These are phyloP conservation scores for Tetracladium setigerum DNA, from an alignment of 495 filamentous ascomycete genomes.

Conservation along the genomic window DNA sequence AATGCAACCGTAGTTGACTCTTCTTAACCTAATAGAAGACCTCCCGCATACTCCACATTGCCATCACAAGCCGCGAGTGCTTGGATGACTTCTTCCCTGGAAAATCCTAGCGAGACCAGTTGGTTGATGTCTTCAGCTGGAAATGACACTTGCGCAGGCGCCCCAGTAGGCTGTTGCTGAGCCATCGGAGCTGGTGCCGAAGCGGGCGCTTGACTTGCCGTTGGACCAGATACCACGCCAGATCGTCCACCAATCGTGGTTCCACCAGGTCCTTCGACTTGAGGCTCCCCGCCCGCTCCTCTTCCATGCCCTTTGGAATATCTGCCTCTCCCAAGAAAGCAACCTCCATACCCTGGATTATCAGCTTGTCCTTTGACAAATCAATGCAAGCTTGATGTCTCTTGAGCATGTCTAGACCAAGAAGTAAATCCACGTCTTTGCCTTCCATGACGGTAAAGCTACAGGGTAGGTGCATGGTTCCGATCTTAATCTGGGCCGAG, in stretches of 20 bases:
- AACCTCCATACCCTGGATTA: constrained; percentile 83
- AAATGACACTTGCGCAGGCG: constrained; percentile 30
- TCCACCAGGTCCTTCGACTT: constrained; percentile 76
- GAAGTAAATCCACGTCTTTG: constrained; percentile 89
- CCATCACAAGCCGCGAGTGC: constrained; percentile 78
- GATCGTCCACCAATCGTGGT: constrained; percentile 76
- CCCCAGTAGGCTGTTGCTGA: constrained; percentile 15
- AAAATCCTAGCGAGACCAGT: constrained; percentile 73
- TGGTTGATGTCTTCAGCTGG: constrained; percentile 58
- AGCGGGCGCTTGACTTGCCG: constrained; percentile 21
- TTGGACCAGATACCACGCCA: constrained; percentile 61
- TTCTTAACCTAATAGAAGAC: constrained; percentile 57
- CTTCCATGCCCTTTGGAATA: constrained; percentile 74
- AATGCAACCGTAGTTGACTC: too few relatives aligned
- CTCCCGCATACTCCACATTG: constrained; percentile 80
- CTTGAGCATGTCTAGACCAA: constrained; percentile 94
- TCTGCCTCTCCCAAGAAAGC: constrained; percentile 88
- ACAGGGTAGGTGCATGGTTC: constrained; percentile 77
- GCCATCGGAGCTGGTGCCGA: constrained; percentile 20
- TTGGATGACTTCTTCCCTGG: constrained; percentile 64
- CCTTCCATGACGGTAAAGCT: constrained; percentile 99
- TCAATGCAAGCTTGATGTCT: constrained; percentile 91
- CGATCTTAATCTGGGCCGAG: constrained; percentile 88
- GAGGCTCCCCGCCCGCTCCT: constrained; percentile 72
- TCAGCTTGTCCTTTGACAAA: constrained; percentile 65